Conservation (phyloP, 2,329 filamentous ascomycete genomes). For the Clonostachys byssicola region DNA sequence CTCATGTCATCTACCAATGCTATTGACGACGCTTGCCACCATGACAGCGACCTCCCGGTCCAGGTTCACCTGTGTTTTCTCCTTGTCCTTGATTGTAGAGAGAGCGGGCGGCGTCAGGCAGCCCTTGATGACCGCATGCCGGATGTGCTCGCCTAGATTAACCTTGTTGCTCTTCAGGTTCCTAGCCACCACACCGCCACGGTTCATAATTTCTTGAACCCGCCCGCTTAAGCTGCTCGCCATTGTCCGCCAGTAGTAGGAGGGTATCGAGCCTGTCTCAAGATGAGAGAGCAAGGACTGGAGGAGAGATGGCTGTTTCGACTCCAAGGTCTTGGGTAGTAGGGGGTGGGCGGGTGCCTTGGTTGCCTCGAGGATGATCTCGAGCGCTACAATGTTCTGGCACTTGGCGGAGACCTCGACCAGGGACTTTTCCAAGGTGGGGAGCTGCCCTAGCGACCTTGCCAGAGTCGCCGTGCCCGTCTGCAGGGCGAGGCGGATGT, state of each 20-base stretch:
- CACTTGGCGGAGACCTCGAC: constrained; percentile 79
- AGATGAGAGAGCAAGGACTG: constrained; percentile 71
- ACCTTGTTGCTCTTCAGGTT: constrained; percentile 74
- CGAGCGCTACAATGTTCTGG: constrained; percentile 87
- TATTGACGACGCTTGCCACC: constrained; percentile 75
- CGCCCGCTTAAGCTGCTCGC: constrained; percentile 71
- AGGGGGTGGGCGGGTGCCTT: constrained; percentile 68
- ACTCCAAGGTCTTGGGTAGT: constrained; percentile 27
- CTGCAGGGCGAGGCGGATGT: constrained; percentile 77
- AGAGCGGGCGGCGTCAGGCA: constrained; percentile 61
- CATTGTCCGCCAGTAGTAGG: constrained; percentile 90
- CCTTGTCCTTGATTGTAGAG: constrained; percentile 33
- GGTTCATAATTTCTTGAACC: constrained; percentile 78
- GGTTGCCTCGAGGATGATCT: constrained; percentile 67
- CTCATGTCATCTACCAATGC: constrained; percentile 29
- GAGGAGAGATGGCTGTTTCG: constrained; percentile 22
- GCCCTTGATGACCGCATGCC: constrained; percentile 78
- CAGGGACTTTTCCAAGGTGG: constrained; percentile 76
- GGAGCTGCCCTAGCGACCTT: constrained; percentile 73
- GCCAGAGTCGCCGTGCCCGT: constrained; percentile 72
- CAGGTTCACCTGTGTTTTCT: constrained; percentile 55
- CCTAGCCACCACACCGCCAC: constrained; percentile 79
- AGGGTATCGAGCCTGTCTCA: constrained; percentile 81
- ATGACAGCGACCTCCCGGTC: constrained; percentile 93
- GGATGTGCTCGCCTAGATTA: constrained; percentile 70